Evolutionary conservation across 495 filamentous ascomycete genomes (phyloP), one percentile per base, ranked within the genome.

Genomic region (Venustampulla echinocandica): DNA sequence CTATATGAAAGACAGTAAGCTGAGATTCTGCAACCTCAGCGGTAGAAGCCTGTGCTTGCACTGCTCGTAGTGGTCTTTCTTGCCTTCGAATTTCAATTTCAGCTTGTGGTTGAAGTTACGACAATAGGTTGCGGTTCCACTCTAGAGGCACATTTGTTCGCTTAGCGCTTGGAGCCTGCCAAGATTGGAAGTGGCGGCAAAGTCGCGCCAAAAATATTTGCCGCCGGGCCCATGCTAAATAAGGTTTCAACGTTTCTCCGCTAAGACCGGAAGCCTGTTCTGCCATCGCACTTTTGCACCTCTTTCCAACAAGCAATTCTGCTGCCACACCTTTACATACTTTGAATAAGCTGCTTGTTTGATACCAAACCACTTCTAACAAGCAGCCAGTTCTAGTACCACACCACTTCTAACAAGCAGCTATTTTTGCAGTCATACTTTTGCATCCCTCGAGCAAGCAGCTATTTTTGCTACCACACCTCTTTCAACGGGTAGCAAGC

Each of bases 101-200:
- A 43, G 40, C 22, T 20, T 43, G 10, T 42, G 13, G 21, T 43
- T 20, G 22, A 43, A 43, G 40, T 43, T 20, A 43, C 17, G 25
- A 43, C 14, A 25, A 24, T 24, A 20, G 39, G 13, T 42, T 42
- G 19, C 39, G 39, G 39, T 43, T 24, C 17, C 3, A 43, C 22
- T 24, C 40, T 20, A 43, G 13, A 43, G 40, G 19, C 22, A 43
- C 22, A 42, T 42, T 42, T 42, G 39, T 42, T 42, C 39, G 22
- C 39, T 42, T 42, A 43, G 40, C 40, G 40, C 40, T 43, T 43
- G 3, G 4, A 43, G 5, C 40, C 40, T 25, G 22, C 40, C 22
- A 25, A 43, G 40, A 43, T 43, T 43, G 22, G 40, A 43, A 43
- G 40, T 43, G 22, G 40, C 19, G 40, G 6, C 22, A n/a, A 43